Evolutionary conservation across 352 stramenopile genomes (phyloP), one percentile per base, ranked within the genome.

Genomic region (Globisporangium lucens): DNA sequence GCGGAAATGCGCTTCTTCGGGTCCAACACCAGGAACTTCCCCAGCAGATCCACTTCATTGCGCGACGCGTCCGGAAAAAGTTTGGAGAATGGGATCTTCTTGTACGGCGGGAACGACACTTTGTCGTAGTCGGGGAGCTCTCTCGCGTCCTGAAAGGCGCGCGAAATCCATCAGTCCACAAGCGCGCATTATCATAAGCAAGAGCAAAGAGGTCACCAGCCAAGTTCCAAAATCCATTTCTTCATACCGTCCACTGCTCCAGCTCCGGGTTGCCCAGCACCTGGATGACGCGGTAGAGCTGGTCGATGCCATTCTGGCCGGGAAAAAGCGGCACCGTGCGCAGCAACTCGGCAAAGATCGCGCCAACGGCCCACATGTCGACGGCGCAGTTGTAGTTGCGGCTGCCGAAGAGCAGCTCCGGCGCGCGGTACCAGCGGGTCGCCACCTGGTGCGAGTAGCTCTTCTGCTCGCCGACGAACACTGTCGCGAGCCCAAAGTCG

Each of bases 341-440:
- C 56, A 94, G 63, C 56, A 94, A 59, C 65, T 94, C 86, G 33
- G 78, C 85, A 20, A 92, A 75, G 43, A 94, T 76, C 13, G 79
- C 74, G 24, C 85, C 87, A 6, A 92, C 76, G 9, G 76, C 71
- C 85, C 87, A 95, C 76, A 95, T 82, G 67, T 95, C 87, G 33
- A 93, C 78, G 2, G 73, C 75, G 0, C 63, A 29, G 53, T 89
- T 77, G 67, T 96, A 96, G 2, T 79, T 59, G 1, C 76, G 76
- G 7, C 75, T 67, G n/a, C 87, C 85, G 35, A 95, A 89, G 52
- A 96, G 82, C 64, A 94, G 66, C 66, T 96, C 88, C 0, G 88
- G 88, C 4, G 88, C 85, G 29, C 88, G 82, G 70, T 94, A 95
- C 87, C 85, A 96, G 15, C 87, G 75, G n/a, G 87, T 93, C 22